Conservation (phyloP, 1,139 yeast species). For the Chernovozyma aurita region DNA sequence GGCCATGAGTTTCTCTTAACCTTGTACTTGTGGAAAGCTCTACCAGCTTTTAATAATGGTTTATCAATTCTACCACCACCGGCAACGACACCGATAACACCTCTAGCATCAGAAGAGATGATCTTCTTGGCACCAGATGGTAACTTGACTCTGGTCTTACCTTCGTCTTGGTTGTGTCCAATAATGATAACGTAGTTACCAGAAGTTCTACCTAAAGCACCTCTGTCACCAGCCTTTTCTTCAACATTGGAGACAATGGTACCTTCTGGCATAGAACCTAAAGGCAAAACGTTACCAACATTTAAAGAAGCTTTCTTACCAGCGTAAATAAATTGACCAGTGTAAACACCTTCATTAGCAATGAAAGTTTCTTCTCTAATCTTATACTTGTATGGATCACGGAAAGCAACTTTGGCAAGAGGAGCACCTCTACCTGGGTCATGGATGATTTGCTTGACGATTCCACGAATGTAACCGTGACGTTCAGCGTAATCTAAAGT, state of each 20-base stretch:
- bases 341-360: slow-evolving; percentile 99
- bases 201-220: no score
- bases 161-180: no score
- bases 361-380: slow-evolving; percentile 97
- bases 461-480: slow-evolving; percentile 99
- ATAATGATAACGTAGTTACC: no score
- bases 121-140: slow-evolving; percentile 99
- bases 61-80: slow-evolving; percentile 99
- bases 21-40: no score
- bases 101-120: slow-evolving; percentile 94
- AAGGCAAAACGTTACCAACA: slow-evolving; percentile 96
- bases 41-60: slow-evolving; percentile 99
- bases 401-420: slow-evolving; percentile 97
- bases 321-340: slow-evolving; percentile 98
- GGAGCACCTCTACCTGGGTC: no score
- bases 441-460: slow-evolving; percentile 97
- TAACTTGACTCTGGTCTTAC: no score
- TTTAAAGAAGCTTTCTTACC: slow-evolving; percentile 98
- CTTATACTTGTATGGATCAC: slow-evolving; percentile 99
- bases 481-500: slow-evolving; percentile 99
- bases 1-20: slow-evolving; percentile 99
- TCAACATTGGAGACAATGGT: no score
- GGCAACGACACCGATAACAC: slow-evolving; percentile 99
- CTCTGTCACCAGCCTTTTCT: no score
- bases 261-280: slow-evolving; percentile 97